A percentile compares a stretch with the other conserved stretches of the same genome.
phyloP scores from a whole-genome alignment of 768 basidiomycete genomes.

The Termitomyces sp. region DNA sequence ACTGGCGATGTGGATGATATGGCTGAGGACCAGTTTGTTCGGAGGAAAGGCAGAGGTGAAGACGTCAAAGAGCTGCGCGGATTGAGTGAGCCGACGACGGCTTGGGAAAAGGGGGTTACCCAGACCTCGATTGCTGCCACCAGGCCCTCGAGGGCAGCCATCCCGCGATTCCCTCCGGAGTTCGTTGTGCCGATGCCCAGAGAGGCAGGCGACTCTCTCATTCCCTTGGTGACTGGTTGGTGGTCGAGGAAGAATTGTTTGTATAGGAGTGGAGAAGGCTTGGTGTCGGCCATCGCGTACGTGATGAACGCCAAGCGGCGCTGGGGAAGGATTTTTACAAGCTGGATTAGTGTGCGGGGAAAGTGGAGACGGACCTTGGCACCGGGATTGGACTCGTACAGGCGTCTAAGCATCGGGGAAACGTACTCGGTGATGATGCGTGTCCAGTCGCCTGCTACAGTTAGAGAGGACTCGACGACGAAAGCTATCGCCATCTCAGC shows the following conservation, averaged over 20 bases:
- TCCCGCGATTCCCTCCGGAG: slow-evolving; percentile 42
- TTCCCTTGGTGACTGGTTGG: slow-evolving; percentile 32
- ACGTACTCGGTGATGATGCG: slow-evolving; percentile 43
- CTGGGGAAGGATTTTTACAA: slow-evolving; percentile 15
- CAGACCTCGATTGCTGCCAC: slow-evolving; percentile 66
- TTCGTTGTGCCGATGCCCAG: slow-evolving; percentile 56
- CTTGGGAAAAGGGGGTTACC: not conserved
- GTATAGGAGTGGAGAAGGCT: slow-evolving; percentile 49
- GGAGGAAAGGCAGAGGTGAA: slow-evolving; percentile 19
- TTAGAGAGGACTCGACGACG: slow-evolving; percentile 57
- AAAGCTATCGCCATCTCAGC: slow-evolving; percentile 41
- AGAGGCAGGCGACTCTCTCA: slow-evolving; percentile 38
- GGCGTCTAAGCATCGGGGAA: slow-evolving; percentile 43
- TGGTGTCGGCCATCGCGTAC: slow-evolving; percentile 56
- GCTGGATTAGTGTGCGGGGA: not conserved
- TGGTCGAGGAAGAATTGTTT: slow-evolving; percentile 53
- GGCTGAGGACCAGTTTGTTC: slow-evolving; percentile 22
- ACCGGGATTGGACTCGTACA: slow-evolving; percentile 36
- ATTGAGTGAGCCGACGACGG: not conserved
- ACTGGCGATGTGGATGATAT: slow-evolving; percentile 61
- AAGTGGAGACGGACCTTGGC: slow-evolving; percentile 26
- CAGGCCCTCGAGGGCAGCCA: slow-evolving; percentile 68
- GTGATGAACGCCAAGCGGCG: slow-evolving; percentile 48
- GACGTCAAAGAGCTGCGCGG: slow-evolving; percentile 35
- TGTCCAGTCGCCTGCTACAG: slow-evolving; percentile 49